Evolutionary conservation across 2,329 filamentous ascomycete genomes (phyloP).

Genomic region (Seiridium unicorne): DNA sequence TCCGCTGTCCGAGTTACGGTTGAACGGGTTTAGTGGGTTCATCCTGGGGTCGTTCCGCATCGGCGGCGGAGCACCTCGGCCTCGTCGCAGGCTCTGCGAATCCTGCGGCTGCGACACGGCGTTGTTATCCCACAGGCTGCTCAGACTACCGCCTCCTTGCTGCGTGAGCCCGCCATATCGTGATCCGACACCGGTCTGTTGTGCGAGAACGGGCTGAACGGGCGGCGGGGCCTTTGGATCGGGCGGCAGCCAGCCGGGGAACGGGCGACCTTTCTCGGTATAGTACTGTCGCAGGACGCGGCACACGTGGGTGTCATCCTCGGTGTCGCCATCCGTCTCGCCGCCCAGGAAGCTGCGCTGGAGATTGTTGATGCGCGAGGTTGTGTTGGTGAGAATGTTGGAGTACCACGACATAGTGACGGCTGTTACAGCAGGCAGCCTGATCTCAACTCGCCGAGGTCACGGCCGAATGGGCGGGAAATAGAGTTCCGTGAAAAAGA

Average conservation of each 20-base stretch:
- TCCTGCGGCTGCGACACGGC: constrained; percentile 31
- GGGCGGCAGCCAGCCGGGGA: constrained; percentile 84
- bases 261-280: constrained; percentile 76
- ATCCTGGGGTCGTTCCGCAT: constrained; percentile 27
- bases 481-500: not conserved
- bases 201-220: constrained; percentile 50
- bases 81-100: constrained; percentile 44
- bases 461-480: not conserved
- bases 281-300: constrained; percentile 93
- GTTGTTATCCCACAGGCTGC: constrained; percentile 58
- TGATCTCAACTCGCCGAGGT: not conserved
- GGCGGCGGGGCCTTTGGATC: constrained; percentile 75
- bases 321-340: constrained; percentile 68
- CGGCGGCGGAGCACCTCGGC: constrained; percentile 33
- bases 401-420: constrained; percentile 76
- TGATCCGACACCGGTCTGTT: constrained; percentile 48
- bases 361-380: constrained; percentile 63
- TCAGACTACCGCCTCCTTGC: constrained; percentile 40
- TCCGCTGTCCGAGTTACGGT: constrained; percentile 26
- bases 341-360: constrained; percentile 67
- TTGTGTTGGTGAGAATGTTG: constrained; percentile 65
- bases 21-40: constrained; percentile 34
- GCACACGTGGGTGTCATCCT: constrained; percentile 94
- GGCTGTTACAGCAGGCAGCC: constrained; percentile 16
- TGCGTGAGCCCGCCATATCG: constrained; percentile 49